Conservation (phyloP, 106 monocot genomes). For the Triglochin maritima region DNA sequence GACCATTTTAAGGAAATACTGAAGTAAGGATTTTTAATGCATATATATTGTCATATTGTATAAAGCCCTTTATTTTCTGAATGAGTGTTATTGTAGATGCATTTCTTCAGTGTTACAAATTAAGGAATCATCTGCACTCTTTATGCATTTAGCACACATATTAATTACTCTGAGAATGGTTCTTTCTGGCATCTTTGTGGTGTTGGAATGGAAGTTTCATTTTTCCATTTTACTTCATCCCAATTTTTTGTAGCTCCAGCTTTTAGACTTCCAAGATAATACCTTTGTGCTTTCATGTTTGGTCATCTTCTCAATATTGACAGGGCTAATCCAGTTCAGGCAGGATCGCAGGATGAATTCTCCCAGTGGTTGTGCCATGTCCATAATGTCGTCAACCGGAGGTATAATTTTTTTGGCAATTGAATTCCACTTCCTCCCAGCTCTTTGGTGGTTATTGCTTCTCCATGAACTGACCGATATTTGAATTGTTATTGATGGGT, state of each 20-base stretch:
- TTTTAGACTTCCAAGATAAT: no score
- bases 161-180: no score
- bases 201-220: no score
- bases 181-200: no score
- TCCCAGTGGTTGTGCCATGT: conserved; percentile 91
- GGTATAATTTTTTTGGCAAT: conserved; percentile 20
- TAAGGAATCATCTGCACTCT: no score
- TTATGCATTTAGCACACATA: no score
- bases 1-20: conserved; percentile 85
- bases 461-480: neutral
- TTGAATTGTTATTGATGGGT: conserved; percentile 1
- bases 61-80: neutral
- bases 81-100: neutral
- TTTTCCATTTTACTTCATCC: no score
- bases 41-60: neutral
- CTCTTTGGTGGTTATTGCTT: neutral
- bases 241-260: no score
- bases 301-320: neutral
- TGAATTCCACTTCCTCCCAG: neutral
- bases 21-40: conserved; percentile 40
- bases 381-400: conserved; percentile 94
- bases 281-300: neutral
- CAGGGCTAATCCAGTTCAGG: conserved; percentile 86
- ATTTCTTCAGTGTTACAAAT: neutral
- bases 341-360: conserved; percentile 76